A percentile compares a stretch with the other conserved stretches of the same genome.
phyloP scores from a whole-genome alignment of 352 stramenopile genomes.

The Phytophthora lateralis region DNA sequence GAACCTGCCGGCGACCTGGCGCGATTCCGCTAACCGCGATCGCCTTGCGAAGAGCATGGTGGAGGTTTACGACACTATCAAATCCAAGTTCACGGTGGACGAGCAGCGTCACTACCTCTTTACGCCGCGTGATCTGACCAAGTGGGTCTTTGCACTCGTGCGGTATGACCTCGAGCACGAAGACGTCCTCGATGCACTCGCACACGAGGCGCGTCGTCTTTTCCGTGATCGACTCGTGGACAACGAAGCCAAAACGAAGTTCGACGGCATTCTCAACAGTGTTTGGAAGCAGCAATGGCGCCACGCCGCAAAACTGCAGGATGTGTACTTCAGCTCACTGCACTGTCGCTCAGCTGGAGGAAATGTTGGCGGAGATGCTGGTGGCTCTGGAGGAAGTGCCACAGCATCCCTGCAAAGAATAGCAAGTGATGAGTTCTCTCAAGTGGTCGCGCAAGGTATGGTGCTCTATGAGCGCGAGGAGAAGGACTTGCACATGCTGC shows the following conservation, averaged over 20 bases:
- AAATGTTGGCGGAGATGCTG: conserved; percentile 29
- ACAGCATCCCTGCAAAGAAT: conserved; percentile 60
- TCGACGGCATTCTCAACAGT: conserved; percentile 85
- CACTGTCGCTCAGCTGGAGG: conserved; percentile 41
- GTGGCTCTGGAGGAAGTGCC: conserved; percentile 4
- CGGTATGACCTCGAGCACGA: conserved; percentile 91
- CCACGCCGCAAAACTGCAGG: conserved; percentile 74
- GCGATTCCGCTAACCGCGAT: conserved; percentile 64
- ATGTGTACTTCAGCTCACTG: conserved; percentile 89
- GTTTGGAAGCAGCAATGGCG: conserved; percentile 89
- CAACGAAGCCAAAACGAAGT: conserved; percentile 69
- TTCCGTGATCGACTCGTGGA: conserved; percentile 93
- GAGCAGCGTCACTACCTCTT: conserved; percentile 96
- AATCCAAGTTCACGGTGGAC: conserved; percentile 92
- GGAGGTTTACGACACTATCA: conserved; percentile 90
- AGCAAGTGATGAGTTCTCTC: conserved; percentile 81
- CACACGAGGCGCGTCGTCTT: conserved; percentile 87
- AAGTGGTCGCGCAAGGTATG: conserved; percentile 88
- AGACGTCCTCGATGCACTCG: conserved; percentile 91
- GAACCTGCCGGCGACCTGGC: conserved; percentile 52
- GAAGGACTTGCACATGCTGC: conserved; percentile 92
- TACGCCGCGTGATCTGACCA: conserved; percentile 92
- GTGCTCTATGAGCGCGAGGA: conserved; percentile 96
- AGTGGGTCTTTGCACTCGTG: conserved; percentile 90
- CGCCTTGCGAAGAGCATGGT: conserved; percentile 90